Evolutionary conservation across 2,329 filamentous ascomycete species (phyloP), one percentile per base, ranked within the genome.

Genomic region (Parastagonospora nodorum): DNA sequence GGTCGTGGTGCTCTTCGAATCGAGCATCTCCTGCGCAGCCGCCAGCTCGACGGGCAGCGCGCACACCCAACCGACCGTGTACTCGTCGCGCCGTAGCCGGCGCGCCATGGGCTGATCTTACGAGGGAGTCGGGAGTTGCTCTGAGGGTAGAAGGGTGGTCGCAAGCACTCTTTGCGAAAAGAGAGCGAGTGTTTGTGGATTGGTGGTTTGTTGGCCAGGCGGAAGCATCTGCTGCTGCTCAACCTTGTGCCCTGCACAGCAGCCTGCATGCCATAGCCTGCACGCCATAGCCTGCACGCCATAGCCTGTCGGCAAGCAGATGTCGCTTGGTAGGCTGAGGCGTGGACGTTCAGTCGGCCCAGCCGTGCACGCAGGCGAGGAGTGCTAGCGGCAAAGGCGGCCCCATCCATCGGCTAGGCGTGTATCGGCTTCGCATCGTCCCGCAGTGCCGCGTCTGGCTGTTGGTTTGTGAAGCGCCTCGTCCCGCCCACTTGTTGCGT

Each of bases 41-140:
- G 40, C 40, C n/a, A 42, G 40, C 40, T 2, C 10, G 72, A 53
- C 69, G 68, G 45, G 38, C 30, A 48, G 45, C 12, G 45, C 45
- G 45, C 38, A 48, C 38, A 48, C 45, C 38, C 45, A 74, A 36
- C 62, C 69, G 5, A 74, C 57, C 2, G 60, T 66, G 41, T 72
- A 74, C 28, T 49, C 46, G 35, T 49, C 46, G 46, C 15, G 40
- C 32, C 40, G 40, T 39, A 49, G 40, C 32, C 38, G 46, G 33
- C 46, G 46, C 40, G 46, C 16, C 46, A 49, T 49, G 16, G 16
- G 40, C 29, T 42, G 40, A 6, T 42, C 29, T 11, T 42, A 31
- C 29, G 29, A 42, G 5, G 29, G 12, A 8, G 12, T 4, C 1
- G 15, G 4, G 40, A 42, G 40, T n/a, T 42, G 40, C 14, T 31